phyloP scores from a whole-genome alignment of 2,329 filamentous ascomycete genomes.

The Sclerotiophoma versabilis region DNA sequence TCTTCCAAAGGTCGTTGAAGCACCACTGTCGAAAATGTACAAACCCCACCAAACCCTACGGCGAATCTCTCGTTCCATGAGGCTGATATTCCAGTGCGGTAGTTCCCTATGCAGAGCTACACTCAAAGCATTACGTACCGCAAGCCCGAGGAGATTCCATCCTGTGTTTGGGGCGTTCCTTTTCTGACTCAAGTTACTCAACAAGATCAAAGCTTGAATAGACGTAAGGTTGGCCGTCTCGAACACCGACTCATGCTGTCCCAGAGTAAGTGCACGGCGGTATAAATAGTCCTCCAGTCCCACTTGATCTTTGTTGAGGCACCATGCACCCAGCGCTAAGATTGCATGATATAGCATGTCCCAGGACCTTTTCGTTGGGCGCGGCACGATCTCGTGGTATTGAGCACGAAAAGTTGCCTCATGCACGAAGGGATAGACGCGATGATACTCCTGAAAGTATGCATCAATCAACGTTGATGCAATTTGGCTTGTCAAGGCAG shows the following conservation, averaged over 20 bases:
- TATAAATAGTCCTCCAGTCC: constrained; percentile 36
- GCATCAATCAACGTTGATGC: constrained; percentile 32
- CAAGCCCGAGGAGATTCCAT: constrained; percentile 36
- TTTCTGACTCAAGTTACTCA: constrained; percentile 36
- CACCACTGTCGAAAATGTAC: constrained; percentile 38
- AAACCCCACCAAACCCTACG: constrained; percentile 36
- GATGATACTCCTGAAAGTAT: constrained; percentile 35
- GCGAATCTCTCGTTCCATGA: constrained; percentile 34
- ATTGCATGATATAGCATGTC: constrained; percentile 36
- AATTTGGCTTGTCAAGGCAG: constrained; percentile 29
- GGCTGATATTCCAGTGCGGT: constrained; percentile 37
- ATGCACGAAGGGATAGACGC: constrained; percentile 36
- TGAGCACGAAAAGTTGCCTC: constrained; percentile 38
- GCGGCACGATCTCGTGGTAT: constrained; percentile 34
- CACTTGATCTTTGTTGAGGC: constrained; percentile 30
- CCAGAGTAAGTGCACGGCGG: constrained; percentile 31
- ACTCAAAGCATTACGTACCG: constrained; percentile 33
- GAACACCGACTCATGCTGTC: constrained; percentile 36
- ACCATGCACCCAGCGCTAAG: constrained; percentile 34
- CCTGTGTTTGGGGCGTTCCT: constrained; percentile 34
- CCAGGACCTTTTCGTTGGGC: constrained; percentile 31
- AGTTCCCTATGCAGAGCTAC: constrained; percentile 36
- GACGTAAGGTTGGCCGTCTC: constrained; percentile 34
- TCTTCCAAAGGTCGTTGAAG: constrained; percentile 35
- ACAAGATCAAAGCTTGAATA: constrained; percentile 32